phyloP scores from a whole-genome alignment of 306 rosid species.

The Senna tora region DNA sequence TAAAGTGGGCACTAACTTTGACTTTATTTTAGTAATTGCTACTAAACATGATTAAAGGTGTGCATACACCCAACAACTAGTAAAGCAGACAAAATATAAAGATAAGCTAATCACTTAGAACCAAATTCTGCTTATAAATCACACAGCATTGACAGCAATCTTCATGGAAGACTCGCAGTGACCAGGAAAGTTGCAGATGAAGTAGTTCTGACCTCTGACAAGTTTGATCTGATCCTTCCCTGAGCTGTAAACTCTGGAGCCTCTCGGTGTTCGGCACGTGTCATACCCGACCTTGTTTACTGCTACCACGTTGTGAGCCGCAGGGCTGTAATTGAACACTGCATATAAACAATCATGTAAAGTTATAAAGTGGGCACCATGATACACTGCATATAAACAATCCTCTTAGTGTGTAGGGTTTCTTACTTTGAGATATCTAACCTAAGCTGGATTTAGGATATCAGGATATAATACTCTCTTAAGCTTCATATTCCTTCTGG shows the following conservation, averaged over 20 bases:
- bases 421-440: too few relatives aligned
- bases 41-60: neutral
- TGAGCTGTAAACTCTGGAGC: slow-evolving; percentile 44
- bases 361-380: too few relatives aligned
- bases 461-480: too few relatives aligned
- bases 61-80: too few relatives aligned
- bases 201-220: slow-evolving; percentile 56
- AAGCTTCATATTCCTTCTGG: too few relatives aligned
- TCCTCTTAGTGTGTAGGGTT: too few relatives aligned
- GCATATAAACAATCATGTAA: neutral
- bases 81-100: neutral
- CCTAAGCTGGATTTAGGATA: too few relatives aligned
- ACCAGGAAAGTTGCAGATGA: slow-evolving; percentile 62
- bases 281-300: slow-evolving; percentile 53
- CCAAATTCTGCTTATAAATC: neutral
- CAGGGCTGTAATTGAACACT: slow-evolving; percentile 56
- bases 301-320: slow-evolving; percentile 59
- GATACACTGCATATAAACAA: slow-evolving; percentile 41
- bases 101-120: neutral
- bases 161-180: slow-evolving; percentile 73
- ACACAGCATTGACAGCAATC: slow-evolving; percentile 60
- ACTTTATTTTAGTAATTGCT: neutral
- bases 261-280: slow-evolving; percentile 49
- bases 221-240: slow-evolving; percentile 69
- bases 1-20: neutral